Evolutionary conservation across 164 flowering plant species (phyloP).

Genomic region (Tetracentron sinense): DNA sequence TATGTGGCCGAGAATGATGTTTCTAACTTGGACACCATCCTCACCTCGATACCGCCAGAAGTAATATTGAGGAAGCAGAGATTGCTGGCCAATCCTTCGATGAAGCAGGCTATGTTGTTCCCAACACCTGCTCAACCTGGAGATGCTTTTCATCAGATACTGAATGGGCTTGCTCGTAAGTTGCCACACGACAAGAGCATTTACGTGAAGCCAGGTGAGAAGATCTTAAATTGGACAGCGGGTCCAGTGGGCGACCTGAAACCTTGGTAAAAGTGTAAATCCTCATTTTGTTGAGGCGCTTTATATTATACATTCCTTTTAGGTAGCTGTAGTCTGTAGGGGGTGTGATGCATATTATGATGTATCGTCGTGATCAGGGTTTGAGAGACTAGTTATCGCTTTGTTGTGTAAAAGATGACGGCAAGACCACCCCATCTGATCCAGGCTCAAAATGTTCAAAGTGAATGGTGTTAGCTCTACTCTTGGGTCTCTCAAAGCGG

Average conservation of each 20-base stretch:
- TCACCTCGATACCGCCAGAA: constrained; percentile 78
- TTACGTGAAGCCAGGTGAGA: constrained; percentile 56
- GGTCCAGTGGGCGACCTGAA: constrained; percentile 68
- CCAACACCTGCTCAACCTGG: constrained; percentile 86
- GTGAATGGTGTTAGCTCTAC: no score
- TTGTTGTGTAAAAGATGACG: no score
- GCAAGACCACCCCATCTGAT: no score
- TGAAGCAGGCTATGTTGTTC: constrained; percentile 90
- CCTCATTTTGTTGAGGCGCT: background rate
- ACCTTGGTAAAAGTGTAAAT: constrained; percentile 41
- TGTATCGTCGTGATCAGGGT: no score
- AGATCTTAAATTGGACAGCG: constrained; percentile 83
- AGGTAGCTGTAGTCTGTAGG: background rate
- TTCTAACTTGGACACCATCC: constrained; percentile 77
- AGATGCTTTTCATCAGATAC: constrained; percentile 90
- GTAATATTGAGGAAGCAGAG: constrained; percentile 82
- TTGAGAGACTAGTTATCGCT: no score
- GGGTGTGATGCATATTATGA: background rate
- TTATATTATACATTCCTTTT: background rate
- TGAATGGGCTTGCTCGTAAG: constrained; percentile 86
- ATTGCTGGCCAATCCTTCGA: constrained; percentile 81
- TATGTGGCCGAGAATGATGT: constrained; percentile 85
- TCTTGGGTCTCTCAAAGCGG: no score
- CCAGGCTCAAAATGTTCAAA: no score
- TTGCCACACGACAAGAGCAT: constrained; percentile 58